Evolutionary conservation across 202 grass and related monocot species (phyloP), one percentile per base, ranked within the genome.

Genomic region (Eragrostis tef): DNA sequence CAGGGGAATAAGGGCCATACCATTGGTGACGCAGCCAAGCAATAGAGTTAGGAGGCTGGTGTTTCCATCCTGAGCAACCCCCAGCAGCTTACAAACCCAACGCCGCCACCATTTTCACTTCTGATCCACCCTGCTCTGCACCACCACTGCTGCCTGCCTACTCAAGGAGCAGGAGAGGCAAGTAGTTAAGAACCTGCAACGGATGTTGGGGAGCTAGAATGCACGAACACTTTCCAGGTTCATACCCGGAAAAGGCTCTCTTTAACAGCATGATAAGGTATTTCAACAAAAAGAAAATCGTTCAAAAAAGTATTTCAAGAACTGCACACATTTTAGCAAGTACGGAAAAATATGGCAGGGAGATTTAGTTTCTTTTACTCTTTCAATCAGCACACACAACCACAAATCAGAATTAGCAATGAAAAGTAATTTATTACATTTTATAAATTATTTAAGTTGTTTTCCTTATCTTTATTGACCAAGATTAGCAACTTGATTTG

Each of bases 381-480:
- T 46, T 62, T 62, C 41, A 76, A 46, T 31, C 22, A 29, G 21
- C 26, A 8, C 21, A 62, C 25, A 9, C 3, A 65, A 65, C 7
- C 9, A 14, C 60, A 12, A 15, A 68, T 14, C 24, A 22, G 49
- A 50, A n/a, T 64, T 20, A 60, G 21, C 56, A 58, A 13, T 26
- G 65, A 48, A 66, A 24, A 13, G 48, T 44, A 83, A 64, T 83
- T 66, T 79, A 68, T 42, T 68, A 64, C 78, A 69, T 20, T 25
- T 9, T 20, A 36, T 9, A 27, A 82, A 6, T n/a, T 48, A 6
- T 64, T 48, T 9, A 27, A 82, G 10, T n/a, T 48, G 9, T 64
- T 48, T 87, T 20, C 11, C 11, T 26, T 56, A 26, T 72, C 46
- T 76, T 57, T 75, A 85, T 79, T 54, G 11, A 81, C 67, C 51